Evolutionary conservation across 225 moss, liverwort and hornwort species (phyloP).

Genomic region (Rhytidiadelphus loreus): DNA sequence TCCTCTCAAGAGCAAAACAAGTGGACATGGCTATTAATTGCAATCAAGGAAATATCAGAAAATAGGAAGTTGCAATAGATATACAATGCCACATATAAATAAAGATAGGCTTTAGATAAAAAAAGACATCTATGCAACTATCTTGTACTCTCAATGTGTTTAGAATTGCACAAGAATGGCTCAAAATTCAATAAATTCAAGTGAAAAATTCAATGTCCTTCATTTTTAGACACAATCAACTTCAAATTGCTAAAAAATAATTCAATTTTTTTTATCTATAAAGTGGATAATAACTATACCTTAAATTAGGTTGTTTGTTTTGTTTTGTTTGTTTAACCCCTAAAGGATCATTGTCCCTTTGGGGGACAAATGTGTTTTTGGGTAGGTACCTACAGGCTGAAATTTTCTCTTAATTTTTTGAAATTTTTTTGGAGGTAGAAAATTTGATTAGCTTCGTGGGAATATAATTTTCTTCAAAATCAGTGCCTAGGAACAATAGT

Average conservation of each 20-base stretch:
- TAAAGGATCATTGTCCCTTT: too few relatives aligned
- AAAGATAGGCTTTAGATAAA: not conserved
- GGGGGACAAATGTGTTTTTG: too few relatives aligned
- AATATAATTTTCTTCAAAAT: too few relatives aligned
- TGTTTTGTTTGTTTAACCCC: too few relatives aligned
- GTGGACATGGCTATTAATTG: not conserved
- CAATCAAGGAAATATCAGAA: not conserved
- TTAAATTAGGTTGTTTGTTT: too few relatives aligned
- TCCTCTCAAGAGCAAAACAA: not conserved
- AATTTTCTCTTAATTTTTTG: too few relatives aligned
- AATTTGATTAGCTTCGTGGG: too few relatives aligned
- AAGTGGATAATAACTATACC: not conserved
- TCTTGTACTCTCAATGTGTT: not conserved
- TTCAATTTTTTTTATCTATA: not conserved
- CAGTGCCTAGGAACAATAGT: too few relatives aligned
- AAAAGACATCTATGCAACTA: not conserved
- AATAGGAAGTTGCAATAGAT: not conserved
- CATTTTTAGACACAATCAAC: not conserved
- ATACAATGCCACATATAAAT: not conserved
- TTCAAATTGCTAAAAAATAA: not conserved
- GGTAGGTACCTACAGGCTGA: too few relatives aligned
- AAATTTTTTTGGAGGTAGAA: too few relatives aligned
- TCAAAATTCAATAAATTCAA: not conserved
- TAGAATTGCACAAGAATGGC: not conserved
- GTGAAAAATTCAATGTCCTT: not conserved